Evolutionary conservation across 768 basidiomycete species (phyloP), one percentile per base, ranked within the genome.

Genomic region (Calocera cornea): DNA sequence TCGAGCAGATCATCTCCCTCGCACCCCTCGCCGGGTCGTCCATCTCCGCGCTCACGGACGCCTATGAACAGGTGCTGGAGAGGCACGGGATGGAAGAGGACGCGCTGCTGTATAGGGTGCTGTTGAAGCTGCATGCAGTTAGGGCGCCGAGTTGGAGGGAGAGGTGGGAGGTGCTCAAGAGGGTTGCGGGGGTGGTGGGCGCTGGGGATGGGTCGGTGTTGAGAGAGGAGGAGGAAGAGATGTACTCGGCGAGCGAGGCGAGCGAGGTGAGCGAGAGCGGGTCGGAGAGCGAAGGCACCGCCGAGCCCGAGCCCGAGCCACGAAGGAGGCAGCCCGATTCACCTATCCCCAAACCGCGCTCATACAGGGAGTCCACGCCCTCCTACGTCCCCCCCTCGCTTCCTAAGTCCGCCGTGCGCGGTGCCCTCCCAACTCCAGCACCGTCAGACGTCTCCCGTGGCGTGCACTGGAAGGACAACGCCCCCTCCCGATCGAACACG

Each of bases 121-220:
- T 95, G 34, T 77, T 95, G 68, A 92, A 93, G 75, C 79, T 95
- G 1, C 89, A 89, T 54, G 90, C 88, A 44, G 73, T 93, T 72
- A 89, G 86, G 76, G 92, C 89, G 11, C 80, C 79, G 67, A 87
- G 83, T 73, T 95, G 92, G 91, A 83, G 80, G 34, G 87, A 85
- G 34, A 92, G 92, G 76, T 95, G 92, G 92, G 78, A 78, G 36
- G 79, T 79, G 70, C 85, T 89, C 66, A 92, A 88, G 67, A 64
- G 22, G 17, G 24, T 71, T 12, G 49, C 64, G 1, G 64, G 83
- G 72, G 83, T 87, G 80, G 81, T 83, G 54, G 83, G 84, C 71
- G n/a, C n/a, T n/a, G 85, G 89, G 5, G 54, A 10, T 27, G 10
- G 31, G 14, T 11, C 10, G 24, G n/a, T n/a, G n/a, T n/a, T n/a